Evolutionary conservation across 768 basidiomycete species (phyloP).

Genomic region (Scleroderma bovista): DNA sequence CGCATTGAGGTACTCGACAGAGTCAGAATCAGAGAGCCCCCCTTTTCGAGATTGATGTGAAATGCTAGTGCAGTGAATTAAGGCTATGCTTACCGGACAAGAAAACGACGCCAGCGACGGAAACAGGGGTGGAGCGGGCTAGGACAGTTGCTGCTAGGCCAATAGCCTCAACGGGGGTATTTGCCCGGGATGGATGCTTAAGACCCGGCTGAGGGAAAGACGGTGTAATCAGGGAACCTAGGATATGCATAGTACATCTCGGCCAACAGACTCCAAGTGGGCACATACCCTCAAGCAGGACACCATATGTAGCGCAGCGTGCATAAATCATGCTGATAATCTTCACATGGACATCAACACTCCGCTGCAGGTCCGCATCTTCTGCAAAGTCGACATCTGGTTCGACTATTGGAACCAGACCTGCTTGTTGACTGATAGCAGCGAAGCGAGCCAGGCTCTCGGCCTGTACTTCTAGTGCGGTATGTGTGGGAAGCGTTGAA

Average conservation of each 20-base stretch:
- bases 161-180: conserved; percentile 35
- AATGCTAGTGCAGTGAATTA: neutral
- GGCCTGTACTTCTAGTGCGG: conserved; percentile 40
- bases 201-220: conserved; percentile 48
- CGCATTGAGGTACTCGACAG: conserved; percentile 37
- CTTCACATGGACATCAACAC: conserved; percentile 42
- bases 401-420: conserved; percentile 48
- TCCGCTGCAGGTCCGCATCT: conserved; percentile 41
- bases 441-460: conserved; percentile 45
- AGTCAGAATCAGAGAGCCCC: conserved; percentile 37
- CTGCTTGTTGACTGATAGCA: conserved; percentile 46
- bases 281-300: conserved; percentile 43
- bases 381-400: conserved; percentile 48
- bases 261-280: neutral
- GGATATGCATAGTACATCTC: neutral
- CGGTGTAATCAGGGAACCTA: conserved; percentile 47
- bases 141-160: conserved; percentile 41
- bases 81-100: conserved; percentile 35
- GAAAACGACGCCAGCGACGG: conserved; percentile 46
- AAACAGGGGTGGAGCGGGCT: conserved; percentile 39
- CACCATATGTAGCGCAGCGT: conserved; percentile 39
- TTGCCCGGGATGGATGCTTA: conserved; percentile 34
- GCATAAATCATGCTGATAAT: conserved; percentile 43
- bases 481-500: conserved; percentile 34
- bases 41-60: conserved; percentile 23